Evolutionary conservation across 345 rosid species (phyloP).

Genomic region (Rhodamnia rubescens): DNA sequence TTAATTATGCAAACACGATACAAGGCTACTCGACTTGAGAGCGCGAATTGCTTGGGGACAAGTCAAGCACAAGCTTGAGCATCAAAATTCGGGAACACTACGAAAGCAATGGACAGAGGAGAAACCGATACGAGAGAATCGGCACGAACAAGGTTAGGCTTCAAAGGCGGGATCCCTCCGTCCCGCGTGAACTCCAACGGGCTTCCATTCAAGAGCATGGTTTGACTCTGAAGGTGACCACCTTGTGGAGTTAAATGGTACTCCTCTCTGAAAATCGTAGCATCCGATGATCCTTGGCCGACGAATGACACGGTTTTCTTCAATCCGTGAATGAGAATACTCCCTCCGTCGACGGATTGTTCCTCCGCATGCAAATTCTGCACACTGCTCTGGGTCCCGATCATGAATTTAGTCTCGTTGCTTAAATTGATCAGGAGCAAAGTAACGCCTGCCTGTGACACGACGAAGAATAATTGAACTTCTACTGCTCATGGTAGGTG

Average conservation of each 20-base stretch:
- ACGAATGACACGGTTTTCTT: conserved; percentile 55
- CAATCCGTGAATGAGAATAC: conserved; percentile 27
- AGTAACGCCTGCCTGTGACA: conserved; percentile 66
- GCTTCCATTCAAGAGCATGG: conserved; percentile 65
- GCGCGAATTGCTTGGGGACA: not conserved
- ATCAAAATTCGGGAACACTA: conserved; percentile 69
- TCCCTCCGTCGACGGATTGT: conserved; percentile 7
- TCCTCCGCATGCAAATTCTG: conserved; percentile 13
- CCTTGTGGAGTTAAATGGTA: conserved; percentile 78
- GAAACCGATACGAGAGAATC: conserved; percentile 39
- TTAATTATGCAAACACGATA: not conserved
- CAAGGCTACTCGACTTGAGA: not conserved
- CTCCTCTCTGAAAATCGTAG: conserved; percentile 52
- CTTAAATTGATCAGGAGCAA: conserved; percentile 74
- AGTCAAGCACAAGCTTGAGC: conserved; percentile 53
- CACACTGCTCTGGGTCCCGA: conserved; percentile 33
- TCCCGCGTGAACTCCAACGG: conserved; percentile 38
- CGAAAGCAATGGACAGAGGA: conserved; percentile 59
- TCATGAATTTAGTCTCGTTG: conserved; percentile 43
- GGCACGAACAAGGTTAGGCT: conserved; percentile 36
- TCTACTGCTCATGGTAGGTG: not conserved
- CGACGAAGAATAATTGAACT: not conserved
- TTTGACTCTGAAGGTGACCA: conserved; percentile 49
- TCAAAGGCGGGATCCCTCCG: conserved; percentile 49
- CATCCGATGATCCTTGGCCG: conserved; percentile 38